phyloP scores from a whole-genome alignment of 768 basidiomycete genomes.

The Trametopsis cervina region DNA sequence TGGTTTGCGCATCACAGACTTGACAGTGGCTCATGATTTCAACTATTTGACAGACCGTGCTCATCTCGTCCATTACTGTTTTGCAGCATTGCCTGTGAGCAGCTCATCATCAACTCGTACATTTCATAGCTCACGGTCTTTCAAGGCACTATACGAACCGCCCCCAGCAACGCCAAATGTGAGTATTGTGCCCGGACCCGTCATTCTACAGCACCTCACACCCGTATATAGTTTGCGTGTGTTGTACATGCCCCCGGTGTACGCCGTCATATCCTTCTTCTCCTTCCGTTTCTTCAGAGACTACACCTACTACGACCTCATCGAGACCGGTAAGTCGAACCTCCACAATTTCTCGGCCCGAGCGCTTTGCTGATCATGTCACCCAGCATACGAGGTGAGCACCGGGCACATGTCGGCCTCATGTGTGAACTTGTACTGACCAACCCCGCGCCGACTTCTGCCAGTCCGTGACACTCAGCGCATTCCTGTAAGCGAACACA shows the following conservation, averaged over 20 bases:
- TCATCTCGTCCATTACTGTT: conserved; percentile 53
- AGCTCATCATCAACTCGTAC: not conserved
- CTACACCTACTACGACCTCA: conserved; percentile 59
- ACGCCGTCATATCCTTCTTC: conserved; percentile 78
- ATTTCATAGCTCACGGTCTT: not conserved
- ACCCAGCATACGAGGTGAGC: conserved; percentile 60
- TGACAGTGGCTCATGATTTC: not conserved
- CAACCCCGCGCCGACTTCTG: conserved; percentile 6
- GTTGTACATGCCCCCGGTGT: conserved; percentile 79
- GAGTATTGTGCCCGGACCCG: no score
- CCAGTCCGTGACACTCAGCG: conserved; percentile 76
- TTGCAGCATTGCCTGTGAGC: conserved; percentile 58
- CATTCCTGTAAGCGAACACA: conserved; percentile 61
- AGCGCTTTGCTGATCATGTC: not conserved
- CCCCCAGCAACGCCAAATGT: conserved; percentile 78
- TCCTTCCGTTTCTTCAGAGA: conserved; percentile 79
- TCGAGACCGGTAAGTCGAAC: conserved; percentile 37
- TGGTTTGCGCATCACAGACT: conserved; percentile 12
- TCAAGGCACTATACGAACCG: conserved; percentile 59
- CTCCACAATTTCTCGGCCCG: not conserved
- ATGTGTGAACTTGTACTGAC: no score
- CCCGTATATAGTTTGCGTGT: conserved; percentile 52
- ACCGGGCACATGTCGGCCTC: not conserved
- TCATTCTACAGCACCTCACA: no score
- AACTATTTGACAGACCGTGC: conserved; percentile 38